phyloP scores from a whole-genome alignment of 306 rosid genomes.

The Prunus mongolica region DNA sequence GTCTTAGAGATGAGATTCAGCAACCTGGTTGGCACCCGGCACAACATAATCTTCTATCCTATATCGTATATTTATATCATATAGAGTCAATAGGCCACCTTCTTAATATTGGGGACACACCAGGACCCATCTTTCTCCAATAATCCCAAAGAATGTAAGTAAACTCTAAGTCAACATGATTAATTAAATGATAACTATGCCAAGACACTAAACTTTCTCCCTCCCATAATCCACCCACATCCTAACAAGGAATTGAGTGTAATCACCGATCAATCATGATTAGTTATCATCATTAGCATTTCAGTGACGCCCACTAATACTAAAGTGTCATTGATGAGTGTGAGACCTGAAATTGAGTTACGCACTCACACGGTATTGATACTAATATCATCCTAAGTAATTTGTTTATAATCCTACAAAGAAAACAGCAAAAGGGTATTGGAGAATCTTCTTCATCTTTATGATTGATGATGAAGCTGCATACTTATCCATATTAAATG shows the following conservation, averaged over 20 bases:
- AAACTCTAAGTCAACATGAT: not conserved
- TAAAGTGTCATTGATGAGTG: no score
- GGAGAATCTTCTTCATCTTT: not conserved
- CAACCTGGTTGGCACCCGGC: not conserved
- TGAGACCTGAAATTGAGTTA: no score
- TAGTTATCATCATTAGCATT: no score
- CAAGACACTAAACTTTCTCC: no score
- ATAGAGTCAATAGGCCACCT: not conserved
- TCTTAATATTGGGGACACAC: conserved; percentile 5
- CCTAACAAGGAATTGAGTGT: not conserved
- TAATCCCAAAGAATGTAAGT: not conserved
- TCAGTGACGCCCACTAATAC: no score
- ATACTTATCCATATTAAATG: not conserved
- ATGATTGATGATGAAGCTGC: not conserved
- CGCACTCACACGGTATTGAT: no score
- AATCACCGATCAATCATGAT: no score
- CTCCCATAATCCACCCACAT: not conserved
- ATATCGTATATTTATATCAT: not conserved
- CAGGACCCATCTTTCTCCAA: not conserved
- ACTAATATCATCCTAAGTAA: no score
- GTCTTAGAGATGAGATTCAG: not conserved
- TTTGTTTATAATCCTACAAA: no score
- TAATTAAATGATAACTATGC: not conserved
- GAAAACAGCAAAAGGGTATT: not conserved
- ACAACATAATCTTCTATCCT: conserved; percentile 10